Evolutionary conservation across 1,284 basidiomycete genomes (phyloP).

Genomic region (Ustilago esculenta): DNA sequence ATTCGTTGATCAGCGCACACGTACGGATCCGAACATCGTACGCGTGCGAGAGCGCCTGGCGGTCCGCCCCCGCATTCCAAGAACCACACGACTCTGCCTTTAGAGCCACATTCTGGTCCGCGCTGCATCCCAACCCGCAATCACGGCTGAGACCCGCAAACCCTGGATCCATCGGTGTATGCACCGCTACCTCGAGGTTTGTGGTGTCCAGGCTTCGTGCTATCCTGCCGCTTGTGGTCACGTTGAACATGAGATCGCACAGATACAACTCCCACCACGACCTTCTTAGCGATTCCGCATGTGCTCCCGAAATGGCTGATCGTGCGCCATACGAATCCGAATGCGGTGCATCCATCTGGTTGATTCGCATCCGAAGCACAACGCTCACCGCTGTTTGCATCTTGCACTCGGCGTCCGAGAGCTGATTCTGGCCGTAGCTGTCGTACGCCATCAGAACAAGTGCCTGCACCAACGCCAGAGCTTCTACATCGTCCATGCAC

Average conservation of each 20-base stretch:
- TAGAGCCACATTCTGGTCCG: not conserved
- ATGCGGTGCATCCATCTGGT: constrained; percentile 1
- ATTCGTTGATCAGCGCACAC: constrained; percentile 17
- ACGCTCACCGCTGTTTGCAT: constrained; percentile 6
- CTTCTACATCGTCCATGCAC: constrained; percentile 1
- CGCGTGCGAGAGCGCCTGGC: constrained; percentile 6
- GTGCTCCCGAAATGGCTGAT: not conserved
- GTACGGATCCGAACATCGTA: constrained; percentile 18
- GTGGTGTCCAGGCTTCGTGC: constrained; percentile 1
- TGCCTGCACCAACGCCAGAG: constrained; percentile 1
- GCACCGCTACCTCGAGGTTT: constrained; percentile 4
- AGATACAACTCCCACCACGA: constrained; percentile 20
- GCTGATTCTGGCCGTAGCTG: constrained; percentile 6
- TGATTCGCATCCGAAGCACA: constrained; percentile 3
- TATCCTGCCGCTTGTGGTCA: constrained; percentile 14
- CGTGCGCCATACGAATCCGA: not conserved
- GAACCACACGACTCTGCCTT: not conserved
- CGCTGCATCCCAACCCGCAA: too few relatives aligned
- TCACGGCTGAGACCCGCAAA: not conserved
- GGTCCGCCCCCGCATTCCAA: not conserved
- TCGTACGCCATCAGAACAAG: constrained; percentile 13
- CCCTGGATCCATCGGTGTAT: constrained; percentile 16
- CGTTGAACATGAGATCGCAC: constrained; percentile 15
- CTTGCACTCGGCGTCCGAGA: not conserved
- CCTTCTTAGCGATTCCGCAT: constrained; percentile 3